These are phyloP conservation scores for Candida lessepsii DNA, from an alignment of 805 yeast genomes.

Conservation along the genomic window DNA sequence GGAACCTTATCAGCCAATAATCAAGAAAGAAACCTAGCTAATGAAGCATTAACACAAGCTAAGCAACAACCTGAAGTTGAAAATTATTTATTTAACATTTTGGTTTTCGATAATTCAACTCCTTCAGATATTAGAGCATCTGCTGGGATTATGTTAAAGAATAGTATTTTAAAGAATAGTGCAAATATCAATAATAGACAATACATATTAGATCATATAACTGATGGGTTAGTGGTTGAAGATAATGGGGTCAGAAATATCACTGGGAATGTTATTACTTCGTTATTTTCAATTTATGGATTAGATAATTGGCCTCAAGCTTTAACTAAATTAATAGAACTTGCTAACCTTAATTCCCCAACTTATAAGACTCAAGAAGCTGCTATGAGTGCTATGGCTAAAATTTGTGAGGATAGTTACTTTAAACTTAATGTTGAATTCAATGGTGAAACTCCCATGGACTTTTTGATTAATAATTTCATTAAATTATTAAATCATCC, in stretches of 20 bases:
- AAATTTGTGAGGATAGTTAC: conserved; percentile 88
- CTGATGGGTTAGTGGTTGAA: conserved; percentile 53
- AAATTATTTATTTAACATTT: conserved; percentile 71
- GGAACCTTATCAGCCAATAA: conserved; percentile 69
- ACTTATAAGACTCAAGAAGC: conserved; percentile 51
- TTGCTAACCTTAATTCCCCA: conserved; percentile 40
- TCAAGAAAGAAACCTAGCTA: conserved; percentile 60
- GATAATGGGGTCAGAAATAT: conserved; percentile 74
- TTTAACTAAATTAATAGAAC: conserved; percentile 63
- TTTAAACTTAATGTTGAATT: conserved; percentile 61
- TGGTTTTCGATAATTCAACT: conserved; percentile 51
- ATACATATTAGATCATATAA: conserved; percentile 44
- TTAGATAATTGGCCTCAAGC: conserved; percentile 71
- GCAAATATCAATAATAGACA: conserved; percentile 22
- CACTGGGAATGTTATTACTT: conserved; percentile 86
- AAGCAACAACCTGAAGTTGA: conserved; percentile 72
- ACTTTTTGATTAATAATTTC: conserved; percentile 64
- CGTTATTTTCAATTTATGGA: conserved; percentile 71
- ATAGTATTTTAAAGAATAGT: conserved; percentile 52
- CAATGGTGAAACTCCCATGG: conserved; percentile 65
- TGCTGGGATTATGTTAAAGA: conserved; percentile 84
- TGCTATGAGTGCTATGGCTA: conserved; percentile 75
- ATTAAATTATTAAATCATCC: conserved; percentile 37
- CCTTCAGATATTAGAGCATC: conserved; percentile 72
- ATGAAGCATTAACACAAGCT: conserved; percentile 70